Base-by-base conservation (phyloP, 192 early-diverging fungal genomes). In the Kappamyces sp. region DNA sequence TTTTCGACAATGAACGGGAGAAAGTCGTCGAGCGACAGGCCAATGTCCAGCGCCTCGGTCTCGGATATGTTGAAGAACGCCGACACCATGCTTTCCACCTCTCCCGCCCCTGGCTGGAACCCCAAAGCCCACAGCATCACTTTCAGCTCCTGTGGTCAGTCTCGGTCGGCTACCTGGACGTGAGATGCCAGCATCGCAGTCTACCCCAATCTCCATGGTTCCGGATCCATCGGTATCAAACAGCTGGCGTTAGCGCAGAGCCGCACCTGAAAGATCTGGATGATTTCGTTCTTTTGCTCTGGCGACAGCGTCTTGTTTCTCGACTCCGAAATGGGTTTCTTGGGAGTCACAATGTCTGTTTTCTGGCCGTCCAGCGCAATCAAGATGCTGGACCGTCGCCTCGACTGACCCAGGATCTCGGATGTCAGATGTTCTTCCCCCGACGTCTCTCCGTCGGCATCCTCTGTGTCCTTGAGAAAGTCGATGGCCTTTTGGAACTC, bases 201-300 rank as follows among this genome's bases (percentile, higher is more conserved):
- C 22, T 22, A 22, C 22, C 5, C 32, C 45, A 22, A 11, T 12
- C 43, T 62, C 61, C 42, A 62, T 62, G 2, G 61, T 62, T 15
- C 61, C 61, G 32, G 40, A 45, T 6, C 61, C 61, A 40, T 62
- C 61, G 1, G 61, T 62, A 62, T 62, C 61, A 46, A 62, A 62
- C 34, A 62, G 42, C 22, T 22, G 22, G 22, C 22, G 22, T 22
- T 22, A 22, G 22, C 22, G 22, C 22, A 22, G 22, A 22, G 22
- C 22, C 22, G 22, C 22, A 22, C 22, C 9, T 57, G 32, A 52
- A 62, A 62, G 2, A 57, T 57, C 42, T 59, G 46, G 9, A 41
- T 51, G 50, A 45, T 58, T 30, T 57, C 46, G 29, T 39, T 62
- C 61, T 58, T 55, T 41, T 62, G 35, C 29, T 33, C 34, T 54